Evolutionary conservation across 2,329 filamentous ascomycete genomes (phyloP), one percentile per base, ranked within the genome.

Genomic region (Pseudogymnoascus sp.): DNA sequence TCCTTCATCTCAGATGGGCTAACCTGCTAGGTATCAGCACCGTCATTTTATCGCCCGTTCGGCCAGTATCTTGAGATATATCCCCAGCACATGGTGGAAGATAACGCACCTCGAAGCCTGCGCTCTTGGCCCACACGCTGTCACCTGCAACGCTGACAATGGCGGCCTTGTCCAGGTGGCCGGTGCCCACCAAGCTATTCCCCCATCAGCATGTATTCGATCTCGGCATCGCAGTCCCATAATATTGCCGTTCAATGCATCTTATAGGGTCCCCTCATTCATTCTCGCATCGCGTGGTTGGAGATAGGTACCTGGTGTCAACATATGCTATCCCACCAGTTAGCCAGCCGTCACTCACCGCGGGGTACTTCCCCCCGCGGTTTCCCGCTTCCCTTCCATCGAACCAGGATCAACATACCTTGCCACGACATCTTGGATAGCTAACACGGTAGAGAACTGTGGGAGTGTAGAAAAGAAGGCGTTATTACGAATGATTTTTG

Each of bases 71-170:
- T 12, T 25, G 12, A 28, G 16, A 47, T 47, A n/a, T 6, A 25
- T 16, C 12, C 41, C 22, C 12, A 6, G 8, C 22, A n/a, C 20
- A 5, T 25, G 20, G 41, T 28, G 12, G 41, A n/a, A 28, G 41
- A 3, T 18, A 54, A 69, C 70, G 62, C 70, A 73, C 71, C 8
- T 65, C 64, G 79, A 96, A 96, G 67, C 80, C 83, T 60, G 82
- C 20, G 28, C 85, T 86, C 41, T 79, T 74, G 64, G 91, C 91
- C 90, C 91, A 95, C 69, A 84, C 81, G 73, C 87, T 91, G 76
- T 89, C 89, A 70, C 91, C 90, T 68, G 88, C 88, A 66, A 77
- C 78, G 76, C 88, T 91, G 80, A 94, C 85, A 74, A 96, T 91
- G 72, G 89, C 89, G 70, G 83, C 91, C 79, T 91, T 87, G 79